Percentiles rank a stretch among this genome's conserved stretches.
phyloP scores from a whole-genome alignment of 495 filamentous ascomycete species.

The Viridothelium virens region DNA sequence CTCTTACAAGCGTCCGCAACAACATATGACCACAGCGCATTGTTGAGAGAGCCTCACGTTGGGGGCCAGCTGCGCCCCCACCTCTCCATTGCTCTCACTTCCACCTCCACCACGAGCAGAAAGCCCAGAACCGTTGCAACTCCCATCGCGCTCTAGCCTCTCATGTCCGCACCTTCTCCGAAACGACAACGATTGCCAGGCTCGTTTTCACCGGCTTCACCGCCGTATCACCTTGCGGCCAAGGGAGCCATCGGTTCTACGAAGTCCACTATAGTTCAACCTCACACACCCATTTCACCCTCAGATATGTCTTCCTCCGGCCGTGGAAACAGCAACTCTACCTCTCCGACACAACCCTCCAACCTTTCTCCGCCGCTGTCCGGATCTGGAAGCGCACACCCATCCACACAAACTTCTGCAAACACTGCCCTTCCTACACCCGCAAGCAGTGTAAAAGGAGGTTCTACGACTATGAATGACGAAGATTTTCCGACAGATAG shows the following conservation, averaged over 20 bases:
- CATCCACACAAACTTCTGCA: constrained; percentile 6
- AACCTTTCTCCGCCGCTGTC: constrained; percentile 34
- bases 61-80: background rate
- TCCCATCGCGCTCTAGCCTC: constrained; percentile 12
- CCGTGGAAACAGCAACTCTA: constrained; percentile 24
- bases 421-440: constrained; percentile 40
- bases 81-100: background rate
- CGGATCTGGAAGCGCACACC: background rate
- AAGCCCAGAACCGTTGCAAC: background rate
- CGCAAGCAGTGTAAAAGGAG: constrained; percentile 31
- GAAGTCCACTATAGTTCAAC: constrained; percentile 28
- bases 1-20: background rate
- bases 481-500: constrained; percentile 22
- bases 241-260: constrained; percentile 25
- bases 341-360: constrained; percentile 28
- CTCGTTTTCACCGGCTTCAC: constrained; percentile 34
- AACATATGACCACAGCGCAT: background rate
- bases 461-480: background rate
- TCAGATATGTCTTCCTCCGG: constrained; percentile 28
- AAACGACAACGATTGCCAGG: constrained; percentile 32
- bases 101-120: background rate
- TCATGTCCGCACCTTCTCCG: constrained; percentile 29
- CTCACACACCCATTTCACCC: constrained; percentile 37
- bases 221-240: constrained; percentile 30
- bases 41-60: background rate